Conservation (phyloP, 2,329 filamentous ascomycete genomes). For the Sarocladium strictum region DNA sequence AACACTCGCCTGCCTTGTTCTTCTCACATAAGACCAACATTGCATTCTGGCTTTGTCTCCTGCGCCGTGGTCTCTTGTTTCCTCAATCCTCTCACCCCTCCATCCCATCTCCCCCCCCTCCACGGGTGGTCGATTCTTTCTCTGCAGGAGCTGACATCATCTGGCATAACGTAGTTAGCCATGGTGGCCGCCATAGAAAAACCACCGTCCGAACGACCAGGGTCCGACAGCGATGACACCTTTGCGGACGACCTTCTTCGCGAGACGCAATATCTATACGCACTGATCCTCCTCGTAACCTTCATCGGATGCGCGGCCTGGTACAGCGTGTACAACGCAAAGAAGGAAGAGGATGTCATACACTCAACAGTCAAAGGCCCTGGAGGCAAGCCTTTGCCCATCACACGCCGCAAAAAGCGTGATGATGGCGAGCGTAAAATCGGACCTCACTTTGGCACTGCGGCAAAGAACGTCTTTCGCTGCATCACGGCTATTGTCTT, state of each 20-base stretch:
- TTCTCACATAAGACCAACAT: not conserved
- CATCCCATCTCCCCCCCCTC: not conserved
- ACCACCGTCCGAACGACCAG: conserved; percentile 20
- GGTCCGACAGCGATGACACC: conserved; percentile 18
- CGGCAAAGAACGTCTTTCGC: conserved; percentile 66
- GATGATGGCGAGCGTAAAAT: conserved; percentile 38
- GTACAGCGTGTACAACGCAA: conserved; percentile 47
- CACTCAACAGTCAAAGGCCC: conserved; percentile 61
- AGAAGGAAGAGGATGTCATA: conserved; percentile 40
- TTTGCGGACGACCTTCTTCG: conserved; percentile 36
- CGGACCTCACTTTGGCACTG: conserved; percentile 54
- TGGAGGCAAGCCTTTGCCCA: conserved; percentile 80
- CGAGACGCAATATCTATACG: conserved; percentile 45
- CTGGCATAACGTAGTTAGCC: conserved; percentile 21
- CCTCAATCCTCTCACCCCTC: not conserved
- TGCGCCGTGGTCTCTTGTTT: not conserved
- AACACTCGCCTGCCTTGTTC: not conserved
- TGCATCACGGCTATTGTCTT: conserved; percentile 67
- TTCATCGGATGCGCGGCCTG: conserved; percentile 46
- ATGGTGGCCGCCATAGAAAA: conserved; percentile 30
- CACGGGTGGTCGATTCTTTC: not conserved
- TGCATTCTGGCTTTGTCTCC: not conserved
- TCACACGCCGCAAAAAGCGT: conserved; percentile 51
- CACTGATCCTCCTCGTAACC: conserved; percentile 43
- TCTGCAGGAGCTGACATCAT: not conserved